These are phyloP conservation scores for Galeopsis tetrahit DNA, from an alignment of 257 asterid genomes.

Conservation along the genomic window DNA sequence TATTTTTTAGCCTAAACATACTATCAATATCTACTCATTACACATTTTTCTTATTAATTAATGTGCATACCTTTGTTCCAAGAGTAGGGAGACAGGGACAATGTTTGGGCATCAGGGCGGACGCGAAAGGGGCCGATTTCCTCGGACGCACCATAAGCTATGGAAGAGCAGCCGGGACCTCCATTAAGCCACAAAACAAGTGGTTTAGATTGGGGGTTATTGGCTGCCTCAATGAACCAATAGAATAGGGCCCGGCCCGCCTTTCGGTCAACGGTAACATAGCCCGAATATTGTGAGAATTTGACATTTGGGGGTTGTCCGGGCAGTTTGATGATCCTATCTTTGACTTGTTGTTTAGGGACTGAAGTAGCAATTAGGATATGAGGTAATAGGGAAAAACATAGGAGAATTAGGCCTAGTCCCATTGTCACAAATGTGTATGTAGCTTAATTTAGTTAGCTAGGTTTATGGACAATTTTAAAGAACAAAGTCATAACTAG, in stretches of 20 bases:
- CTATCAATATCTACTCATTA: too few species aligned
- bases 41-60: too few species aligned
- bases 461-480: slow-evolving; percentile 22
- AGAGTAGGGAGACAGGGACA: slow-evolving; percentile 49
- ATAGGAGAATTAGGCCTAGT: slow-evolving; percentile 22
- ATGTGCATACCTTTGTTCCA: slow-evolving; percentile 56
- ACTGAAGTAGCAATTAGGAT: neutral
- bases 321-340: slow-evolving; percentile 50
- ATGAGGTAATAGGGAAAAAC: neutral
- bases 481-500: slow-evolving; percentile 12
- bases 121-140: slow-evolving; percentile 74
- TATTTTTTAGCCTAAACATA: neutral
- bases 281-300: slow-evolving; percentile 66
- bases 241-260: slow-evolving; percentile 63
- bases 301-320: slow-evolving; percentile 57
- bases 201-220: slow-evolving; percentile 54
- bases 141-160: slow-evolving; percentile 68
- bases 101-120: slow-evolving; percentile 46
- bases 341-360: slow-evolving; percentile 46
- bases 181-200: slow-evolving; percentile 75
- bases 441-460: neutral
- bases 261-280: slow-evolving; percentile 48
- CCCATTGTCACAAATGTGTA: slow-evolving; percentile 34
- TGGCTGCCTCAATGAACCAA: slow-evolving; percentile 55
- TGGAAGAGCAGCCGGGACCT: slow-evolving; percentile 72